Evolutionary conservation across 345 rosid species (phyloP), one percentile per base, ranked within the genome.

Genomic region (Iberis pinnata): DNA sequence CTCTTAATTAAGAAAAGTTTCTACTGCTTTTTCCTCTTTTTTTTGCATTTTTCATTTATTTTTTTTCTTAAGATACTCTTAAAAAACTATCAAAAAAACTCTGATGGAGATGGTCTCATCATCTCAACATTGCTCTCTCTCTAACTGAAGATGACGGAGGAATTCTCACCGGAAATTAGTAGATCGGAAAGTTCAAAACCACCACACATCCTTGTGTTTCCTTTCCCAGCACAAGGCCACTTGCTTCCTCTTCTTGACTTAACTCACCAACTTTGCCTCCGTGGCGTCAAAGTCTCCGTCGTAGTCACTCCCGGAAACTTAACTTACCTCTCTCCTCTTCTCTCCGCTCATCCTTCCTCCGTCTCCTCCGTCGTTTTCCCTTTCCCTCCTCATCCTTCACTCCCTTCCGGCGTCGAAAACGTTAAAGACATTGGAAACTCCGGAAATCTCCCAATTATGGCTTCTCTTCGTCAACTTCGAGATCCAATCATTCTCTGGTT

Each of bases 151-250:
- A 50, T 15, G n/a, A 50, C 31, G n/a, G 39, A 20, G 29, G 17
- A 7, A 0, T 17, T 49, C 17, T 3, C 7, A 22, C 16, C 48
- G 44, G 46, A 18, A 11, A 7, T 12, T 17, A 39, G 11, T 22
- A 22, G 25, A 11, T 16, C 10, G 38, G 40, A 29, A 41, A 43
- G 2, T 9, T 9, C 47, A 0, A 26, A 18, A 8, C 67, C 76
- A 1, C 93, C 76, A 1, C 93, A 84, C 63, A 15, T 87, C 12
- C 61, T 80, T 12, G 65, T 84, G 38, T 81, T 84, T 48, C 87
- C 89, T 0, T 75, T 63, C 64, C 88, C 95, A 25, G 95, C 90
- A 0, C 85, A 82, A 60, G 95, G 95, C 61, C 93, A 84, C 70
- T 44, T 49, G 36, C 79, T 60, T 60, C 65, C 65, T 1, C 33